Evolutionary conservation across 192 early-diverging fungal species (phyloP).

Genomic region (Podila horticola): DNA sequence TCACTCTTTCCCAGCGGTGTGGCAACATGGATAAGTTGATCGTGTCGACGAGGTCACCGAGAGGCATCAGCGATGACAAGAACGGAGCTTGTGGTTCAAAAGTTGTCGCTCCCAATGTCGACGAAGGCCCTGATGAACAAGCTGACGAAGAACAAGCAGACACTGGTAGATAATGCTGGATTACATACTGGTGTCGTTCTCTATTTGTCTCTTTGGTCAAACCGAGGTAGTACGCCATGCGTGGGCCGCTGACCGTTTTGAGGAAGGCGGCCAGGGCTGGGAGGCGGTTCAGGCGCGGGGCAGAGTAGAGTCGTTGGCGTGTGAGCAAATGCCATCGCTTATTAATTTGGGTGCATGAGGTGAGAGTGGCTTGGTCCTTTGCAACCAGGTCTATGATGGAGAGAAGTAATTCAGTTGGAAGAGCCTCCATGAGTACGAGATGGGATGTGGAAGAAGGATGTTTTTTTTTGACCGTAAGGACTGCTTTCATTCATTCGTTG

Average conservation of each 20-base stretch:
- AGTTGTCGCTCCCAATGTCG: background rate
- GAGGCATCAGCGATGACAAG: background rate
- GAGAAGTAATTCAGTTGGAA: conserved; percentile 36
- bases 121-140: background rate
- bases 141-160: background rate
- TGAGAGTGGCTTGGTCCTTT: conserved; percentile 12
- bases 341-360: conserved; percentile 27
- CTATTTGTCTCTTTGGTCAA: background rate
- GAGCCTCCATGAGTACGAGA: conserved; percentile 21
- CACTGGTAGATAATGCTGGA: background rate
- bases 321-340: conserved; percentile 33
- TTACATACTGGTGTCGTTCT: background rate
- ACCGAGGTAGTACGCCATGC: background rate
- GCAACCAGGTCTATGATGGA: conserved; percentile 13
- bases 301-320: conserved; percentile 16
- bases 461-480: background rate
- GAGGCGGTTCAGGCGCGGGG: conserved; percentile 5
- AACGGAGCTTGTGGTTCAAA: background rate
- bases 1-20: conserved; percentile 37
- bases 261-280: conserved; percentile 14
- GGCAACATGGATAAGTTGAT: conserved; percentile 46
- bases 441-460: background rate
- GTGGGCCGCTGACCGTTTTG: conserved; percentile 3
- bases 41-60: conserved; percentile 15
- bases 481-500: background rate